These are phyloP conservation scores for Moelleriella libera DNA, from an alignment of 2,329 filamentous ascomycete species.

Conservation along the genomic window DNA sequence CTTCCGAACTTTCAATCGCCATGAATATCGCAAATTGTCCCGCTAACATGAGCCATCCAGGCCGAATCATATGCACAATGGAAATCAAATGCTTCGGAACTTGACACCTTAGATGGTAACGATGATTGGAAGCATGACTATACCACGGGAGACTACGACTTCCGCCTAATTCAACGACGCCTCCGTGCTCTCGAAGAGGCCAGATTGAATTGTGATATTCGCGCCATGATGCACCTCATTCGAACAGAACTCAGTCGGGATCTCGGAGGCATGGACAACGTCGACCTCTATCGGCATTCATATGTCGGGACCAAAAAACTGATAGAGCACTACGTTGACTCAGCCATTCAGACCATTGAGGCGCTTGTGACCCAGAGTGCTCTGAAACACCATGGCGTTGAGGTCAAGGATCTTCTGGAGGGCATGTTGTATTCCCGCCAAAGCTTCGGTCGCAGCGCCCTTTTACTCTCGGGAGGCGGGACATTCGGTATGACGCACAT, in stretches of 20 bases:
- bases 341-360: constrained; percentile 60
- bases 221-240: constrained; percentile 65
- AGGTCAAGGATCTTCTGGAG: constrained; percentile 47
- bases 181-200: constrained; percentile 63
- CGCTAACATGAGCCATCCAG: constrained; percentile 19
- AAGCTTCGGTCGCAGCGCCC: constrained; percentile 71
- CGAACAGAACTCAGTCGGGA: constrained; percentile 69
- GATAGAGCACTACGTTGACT: constrained; percentile 78
- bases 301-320: constrained; percentile 76
- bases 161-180: constrained; percentile 52
- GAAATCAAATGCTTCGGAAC: constrained; percentile 58
- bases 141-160: constrained; percentile 53
- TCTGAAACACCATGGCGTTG: constrained; percentile 33
- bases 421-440: constrained; percentile 59
- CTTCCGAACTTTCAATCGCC: background rate
- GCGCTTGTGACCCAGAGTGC: constrained; percentile 50
- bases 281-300: constrained; percentile 68
- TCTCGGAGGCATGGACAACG: constrained; percentile 74
- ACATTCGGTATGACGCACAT: constrained; percentile 91
- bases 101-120: constrained; percentile 69
- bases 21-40: no score
- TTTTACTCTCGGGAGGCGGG: constrained; percentile 72
- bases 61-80: constrained; percentile 59
- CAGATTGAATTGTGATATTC: constrained; percentile 55
- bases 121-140: constrained; percentile 65